phyloP scores from a whole-genome alignment of 192 early-diverging fungal species.

The Coemansia sp. region DNA sequence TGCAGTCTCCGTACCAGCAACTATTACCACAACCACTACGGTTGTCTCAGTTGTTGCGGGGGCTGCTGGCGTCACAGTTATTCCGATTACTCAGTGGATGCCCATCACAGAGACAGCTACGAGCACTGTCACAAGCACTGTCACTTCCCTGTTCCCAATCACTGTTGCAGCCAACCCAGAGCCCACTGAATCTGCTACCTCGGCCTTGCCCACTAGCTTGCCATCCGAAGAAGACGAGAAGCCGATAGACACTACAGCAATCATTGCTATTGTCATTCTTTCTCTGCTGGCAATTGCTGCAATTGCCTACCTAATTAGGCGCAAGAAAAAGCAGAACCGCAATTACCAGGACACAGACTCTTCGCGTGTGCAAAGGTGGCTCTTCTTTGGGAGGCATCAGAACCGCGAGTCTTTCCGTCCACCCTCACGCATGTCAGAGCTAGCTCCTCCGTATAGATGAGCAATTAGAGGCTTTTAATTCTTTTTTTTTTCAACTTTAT shows the following conservation, averaged over 20 bases:
- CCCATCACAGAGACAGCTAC: not conserved
- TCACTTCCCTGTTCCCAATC: not conserved
- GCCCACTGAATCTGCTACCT: not conserved
- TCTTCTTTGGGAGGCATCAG: not conserved
- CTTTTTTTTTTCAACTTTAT: not conserved
- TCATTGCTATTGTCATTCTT: not conserved
- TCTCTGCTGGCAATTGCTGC: not conserved
- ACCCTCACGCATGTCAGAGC: not conserved
- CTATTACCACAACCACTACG: not conserved
- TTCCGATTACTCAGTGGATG: constrained; percentile 1
- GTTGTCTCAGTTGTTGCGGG: not conserved
- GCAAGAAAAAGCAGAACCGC: not conserved
- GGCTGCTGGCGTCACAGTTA: not conserved
- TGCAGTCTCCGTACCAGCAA: not conserved
- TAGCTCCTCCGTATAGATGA: not conserved
- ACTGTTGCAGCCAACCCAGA: not conserved
- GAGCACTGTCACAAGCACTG: not conserved
- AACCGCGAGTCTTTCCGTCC: not conserved
- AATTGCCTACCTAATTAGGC: not conserved
- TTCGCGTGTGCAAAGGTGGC: not conserved
- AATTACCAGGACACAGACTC: not conserved
- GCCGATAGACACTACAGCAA: not conserved
- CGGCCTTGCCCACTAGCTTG: not conserved
- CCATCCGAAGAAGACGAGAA: not conserved
- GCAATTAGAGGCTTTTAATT: not conserved